Evolutionary conservation across 306 rosid species (phyloP), one percentile per base, ranked within the genome.

Genomic region (Sophora flavescens): DNA sequence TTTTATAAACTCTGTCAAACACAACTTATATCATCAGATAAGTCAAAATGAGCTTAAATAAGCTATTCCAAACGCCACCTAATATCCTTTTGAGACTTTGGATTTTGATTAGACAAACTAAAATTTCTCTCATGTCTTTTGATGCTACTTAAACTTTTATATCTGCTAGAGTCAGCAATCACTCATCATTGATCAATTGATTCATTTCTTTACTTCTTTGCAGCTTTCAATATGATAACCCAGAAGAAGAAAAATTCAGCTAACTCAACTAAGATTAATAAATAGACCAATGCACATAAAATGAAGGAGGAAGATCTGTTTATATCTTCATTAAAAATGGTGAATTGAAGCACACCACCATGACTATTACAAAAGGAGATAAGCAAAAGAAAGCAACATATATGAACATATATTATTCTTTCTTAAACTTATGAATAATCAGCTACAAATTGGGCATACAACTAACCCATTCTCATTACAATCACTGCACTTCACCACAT

Each of bases 381-480:
- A 14, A 57, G 7, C 30, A 14, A 57, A n/a, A 11, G 30, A 8
- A 4, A 38, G 12, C 56, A 65, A 6, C 33, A 8, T 15, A 65
- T 45, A 51, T 70, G 63, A 52, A 62, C 67, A 79, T n/a, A 79
- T n/a, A 28, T 8, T 71, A 16, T 26, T 30, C 3, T 51, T 3
- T 11, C 7, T 3, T 4, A 18, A 3, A 39, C 22, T 22, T 22
- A 22, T 22, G 22, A 22, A 22, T 22, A 39, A 39, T 87, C 85
- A 92, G 82, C 89, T 79, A 76, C 98, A 91, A 36, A 93, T 66
- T 3, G 97, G 97, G 80, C 98, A 94, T 22, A 90, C 63, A 3
- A 91, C 93, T 76, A 94, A 82, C 38, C 97, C 98, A 86, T 91
- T 94, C 51, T 94, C 98, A 79, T 94, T 91, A 76, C 98, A 94